These are phyloP conservation scores for Phytopythium litorale DNA, from an alignment of 352 stramenopile genomes.

Conservation along the genomic window DNA sequence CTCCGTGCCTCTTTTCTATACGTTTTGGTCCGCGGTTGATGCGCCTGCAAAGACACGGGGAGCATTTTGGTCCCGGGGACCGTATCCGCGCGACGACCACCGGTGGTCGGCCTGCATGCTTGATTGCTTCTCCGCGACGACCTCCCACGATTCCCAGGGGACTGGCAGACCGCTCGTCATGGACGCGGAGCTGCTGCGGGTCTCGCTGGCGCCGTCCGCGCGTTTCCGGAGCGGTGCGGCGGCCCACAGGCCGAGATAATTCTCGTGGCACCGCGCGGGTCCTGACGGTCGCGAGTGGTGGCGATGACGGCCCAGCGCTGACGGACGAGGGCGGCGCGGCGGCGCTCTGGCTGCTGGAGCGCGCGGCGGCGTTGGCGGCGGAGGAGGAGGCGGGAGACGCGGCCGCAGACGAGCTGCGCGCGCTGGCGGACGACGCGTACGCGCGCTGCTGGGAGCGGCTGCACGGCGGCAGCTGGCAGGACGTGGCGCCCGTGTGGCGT, in stretches of 20 bases:
- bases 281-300: neutral
- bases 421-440: conserved; percentile 33
- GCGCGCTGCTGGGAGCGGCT: conserved; percentile 68
- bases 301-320: conserved; percentile 27
- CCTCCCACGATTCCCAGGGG: neutral
- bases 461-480: conserved; percentile 73
- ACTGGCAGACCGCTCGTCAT: neutral
- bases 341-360: conserved; percentile 35
- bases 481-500: conserved; percentile 47
- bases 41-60: too few species aligned
- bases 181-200: conserved; percentile 6
- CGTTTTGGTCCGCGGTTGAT: too few species aligned
- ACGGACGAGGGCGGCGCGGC: conserved; percentile 35
- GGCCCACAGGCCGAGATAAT: neutral
- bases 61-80: too few species aligned
- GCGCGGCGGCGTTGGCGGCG: conserved; percentile 8
- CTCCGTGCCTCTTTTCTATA: too few species aligned
- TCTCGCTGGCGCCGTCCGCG: conserved; percentile 8
- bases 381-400: neutral
- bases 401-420: conserved; percentile 3
- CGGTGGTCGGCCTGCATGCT: neutral
- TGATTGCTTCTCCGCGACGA: neutral
- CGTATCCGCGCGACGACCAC: too few species aligned
- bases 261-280: neutral
- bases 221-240: conserved; percentile 23